phyloP scores from a whole-genome alignment of 306 rosid species.

The Rosa multiflora region DNA sequence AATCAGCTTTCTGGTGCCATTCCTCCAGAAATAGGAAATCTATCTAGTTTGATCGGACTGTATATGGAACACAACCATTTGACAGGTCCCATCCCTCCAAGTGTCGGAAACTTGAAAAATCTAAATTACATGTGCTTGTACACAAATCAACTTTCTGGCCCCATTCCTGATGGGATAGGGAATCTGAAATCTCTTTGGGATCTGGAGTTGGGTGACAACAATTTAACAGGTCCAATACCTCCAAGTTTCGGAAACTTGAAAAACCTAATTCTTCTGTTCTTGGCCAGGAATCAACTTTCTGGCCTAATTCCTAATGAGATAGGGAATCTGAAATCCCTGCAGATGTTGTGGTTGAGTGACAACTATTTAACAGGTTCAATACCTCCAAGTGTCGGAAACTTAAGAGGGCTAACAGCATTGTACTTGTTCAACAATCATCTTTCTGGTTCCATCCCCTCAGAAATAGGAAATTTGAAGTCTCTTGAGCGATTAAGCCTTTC shows the following conservation, averaged over 20 bases:
- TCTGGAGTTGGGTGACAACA: background rate
- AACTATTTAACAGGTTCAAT: too few relatives aligned
- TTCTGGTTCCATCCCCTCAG: constrained; percentile 1
- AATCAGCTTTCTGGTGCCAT: too few relatives aligned
- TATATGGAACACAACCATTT: background rate
- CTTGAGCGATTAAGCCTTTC: background rate
- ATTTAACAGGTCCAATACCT: constrained; percentile 12
- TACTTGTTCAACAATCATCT: background rate
- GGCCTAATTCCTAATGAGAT: background rate
- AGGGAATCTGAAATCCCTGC: constrained; percentile 15
- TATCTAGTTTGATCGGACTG: background rate
- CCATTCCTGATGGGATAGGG: background rate
- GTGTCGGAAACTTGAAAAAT: background rate
- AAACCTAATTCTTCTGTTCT: background rate
- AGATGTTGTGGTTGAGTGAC: too few relatives aligned
- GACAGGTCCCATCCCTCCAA: background rate
- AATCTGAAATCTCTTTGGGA: background rate
- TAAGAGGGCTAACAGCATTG: background rate
- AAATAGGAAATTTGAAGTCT: constrained; percentile 14
- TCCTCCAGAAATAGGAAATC: background rate
- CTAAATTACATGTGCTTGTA: background rate
- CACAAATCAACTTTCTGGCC: background rate
- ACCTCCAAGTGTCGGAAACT: background rate
- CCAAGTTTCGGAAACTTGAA: constrained; percentile 15
- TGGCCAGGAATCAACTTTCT: background rate